These are phyloP conservation scores for Amaranthus cruentus DNA, from an alignment of 148 eudicot species.

Conservation along the genomic window DNA sequence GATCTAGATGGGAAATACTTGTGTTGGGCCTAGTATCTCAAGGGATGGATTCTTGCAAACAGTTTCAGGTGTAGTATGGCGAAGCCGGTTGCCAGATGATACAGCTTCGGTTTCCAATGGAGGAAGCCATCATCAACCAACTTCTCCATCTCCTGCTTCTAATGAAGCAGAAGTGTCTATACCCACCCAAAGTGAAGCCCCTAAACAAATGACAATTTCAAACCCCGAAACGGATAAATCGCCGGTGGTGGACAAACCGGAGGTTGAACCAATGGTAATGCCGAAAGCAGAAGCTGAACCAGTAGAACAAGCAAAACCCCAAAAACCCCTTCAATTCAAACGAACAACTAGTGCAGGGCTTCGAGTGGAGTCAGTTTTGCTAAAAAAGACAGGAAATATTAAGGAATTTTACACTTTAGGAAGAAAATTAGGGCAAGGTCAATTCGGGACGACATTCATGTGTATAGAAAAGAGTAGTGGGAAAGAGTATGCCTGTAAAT, in stretches of 20 bases:
- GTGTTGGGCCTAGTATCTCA: slow-evolving; percentile 55
- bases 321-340: slow-evolving; percentile 44
- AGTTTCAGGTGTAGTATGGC: slow-evolving; percentile 53
- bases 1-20: slow-evolving; percentile 52
- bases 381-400: slow-evolving; percentile 43
- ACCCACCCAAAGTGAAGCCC: slow-evolving; percentile 52
- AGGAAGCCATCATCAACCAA: slow-evolving; percentile 17
- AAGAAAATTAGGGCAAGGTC: slow-evolving; percentile 61
- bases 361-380: slow-evolving; percentile 41
- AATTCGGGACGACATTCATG: slow-evolving; percentile 50
- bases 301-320: slow-evolving; percentile 42
- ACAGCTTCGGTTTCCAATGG: slow-evolving; percentile 26
- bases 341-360: slow-evolving; percentile 54
- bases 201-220: slow-evolving; percentile 47
- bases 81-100: slow-evolving; percentile 29
- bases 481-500: slow-evolving; percentile 52
- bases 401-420: slow-evolving; percentile 56
- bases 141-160: slow-evolving; percentile 17
- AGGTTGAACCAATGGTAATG: slow-evolving; percentile 40
- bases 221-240: slow-evolving; percentile 29
- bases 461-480: slow-evolving; percentile 48
- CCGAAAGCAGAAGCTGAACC: slow-evolving; percentile 37
- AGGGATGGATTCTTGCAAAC: slow-evolving; percentile 48
- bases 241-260: slow-evolving; percentile 21
- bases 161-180: slow-evolving; percentile 34